phyloP scores from a whole-genome alignment of 306 rosid genomes.

The Phaseolus lunatus region DNA sequence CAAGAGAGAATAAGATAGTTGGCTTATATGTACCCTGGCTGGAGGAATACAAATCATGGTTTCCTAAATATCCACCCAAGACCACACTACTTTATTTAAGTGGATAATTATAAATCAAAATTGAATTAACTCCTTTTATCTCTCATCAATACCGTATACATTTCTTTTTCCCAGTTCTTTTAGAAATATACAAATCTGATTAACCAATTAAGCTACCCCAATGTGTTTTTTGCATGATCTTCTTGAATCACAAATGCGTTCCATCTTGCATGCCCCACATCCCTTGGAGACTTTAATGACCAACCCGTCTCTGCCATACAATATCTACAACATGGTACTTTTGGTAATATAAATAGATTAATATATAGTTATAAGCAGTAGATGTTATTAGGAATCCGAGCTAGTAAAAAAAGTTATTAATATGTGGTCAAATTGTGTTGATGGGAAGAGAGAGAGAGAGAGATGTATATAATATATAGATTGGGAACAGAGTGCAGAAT shows the following conservation, averaged over 20 bases:
- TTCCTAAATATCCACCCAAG: conserved; percentile 11
- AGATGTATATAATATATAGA: conserved; percentile 18
- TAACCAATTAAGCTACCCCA: too few relatives aligned
- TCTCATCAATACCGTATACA: not conserved
- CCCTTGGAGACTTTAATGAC: not conserved
- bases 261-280: conserved; percentile 29
- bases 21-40: conserved; percentile 66
- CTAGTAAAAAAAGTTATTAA: conserved; percentile 6
- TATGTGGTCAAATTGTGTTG: conserved; percentile 49
- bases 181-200: not conserved
- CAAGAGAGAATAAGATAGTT: conserved; percentile 66
- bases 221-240: not conserved
- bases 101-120: not conserved
- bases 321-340: conserved; percentile 16
- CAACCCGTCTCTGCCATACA: not conserved
- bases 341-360: not conserved
- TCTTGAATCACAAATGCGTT: conserved; percentile 12
- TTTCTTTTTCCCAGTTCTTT: not conserved
- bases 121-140: not conserved
- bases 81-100: conserved; percentile 1
- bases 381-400: not conserved
- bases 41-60: conserved; percentile 43
- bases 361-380: not conserved
- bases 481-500: conserved; percentile 80
- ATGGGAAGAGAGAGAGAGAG: conserved; percentile 24